These are phyloP conservation scores for Peronospora tabacina DNA, from an alignment of 352 stramenopile genomes.

Conservation along the genomic window DNA sequence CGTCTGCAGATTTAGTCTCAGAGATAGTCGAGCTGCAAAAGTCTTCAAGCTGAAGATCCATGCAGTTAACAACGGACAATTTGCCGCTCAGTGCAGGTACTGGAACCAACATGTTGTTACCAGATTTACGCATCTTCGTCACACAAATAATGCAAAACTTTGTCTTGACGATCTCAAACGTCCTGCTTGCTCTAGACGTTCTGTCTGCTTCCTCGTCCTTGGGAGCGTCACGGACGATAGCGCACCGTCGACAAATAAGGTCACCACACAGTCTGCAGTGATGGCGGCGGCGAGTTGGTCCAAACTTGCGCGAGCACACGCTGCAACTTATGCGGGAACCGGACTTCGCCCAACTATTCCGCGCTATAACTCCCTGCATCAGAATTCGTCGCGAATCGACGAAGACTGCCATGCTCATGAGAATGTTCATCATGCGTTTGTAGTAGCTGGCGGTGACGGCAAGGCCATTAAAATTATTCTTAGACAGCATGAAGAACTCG, in stretches of 20 bases:
- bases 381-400: constrained; percentile 57
- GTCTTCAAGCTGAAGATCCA: constrained; percentile 11
- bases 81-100: constrained; percentile 21
- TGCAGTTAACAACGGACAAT: constrained; percentile 22
- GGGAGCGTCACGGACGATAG: constrained; percentile 43
- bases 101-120: constrained; percentile 17
- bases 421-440: constrained; percentile 51
- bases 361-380: constrained; percentile 38
- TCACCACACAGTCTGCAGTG: constrained; percentile 76
- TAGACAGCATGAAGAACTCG: constrained; percentile 53
- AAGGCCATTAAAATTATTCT: constrained; percentile 50
- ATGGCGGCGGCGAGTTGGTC: constrained; percentile 53
- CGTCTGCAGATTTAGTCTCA: constrained; percentile 44
- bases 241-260: constrained; percentile 67
- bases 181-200: constrained; percentile 23
- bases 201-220: constrained; percentile 21
- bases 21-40: constrained; percentile 30
- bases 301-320: constrained; percentile 57
- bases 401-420: constrained; percentile 51
- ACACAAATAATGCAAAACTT: constrained; percentile 66
- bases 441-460: constrained; percentile 32
- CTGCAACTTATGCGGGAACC: constrained; percentile 42
- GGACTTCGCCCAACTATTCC: constrained; percentile 44
- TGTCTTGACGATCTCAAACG: constrained; percentile 50
- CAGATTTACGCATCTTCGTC: constrained; percentile 43